Evolutionary conservation across 2,329 filamentous ascomycete genomes (phyloP).

Genomic region (Daldinia sp.): DNA sequence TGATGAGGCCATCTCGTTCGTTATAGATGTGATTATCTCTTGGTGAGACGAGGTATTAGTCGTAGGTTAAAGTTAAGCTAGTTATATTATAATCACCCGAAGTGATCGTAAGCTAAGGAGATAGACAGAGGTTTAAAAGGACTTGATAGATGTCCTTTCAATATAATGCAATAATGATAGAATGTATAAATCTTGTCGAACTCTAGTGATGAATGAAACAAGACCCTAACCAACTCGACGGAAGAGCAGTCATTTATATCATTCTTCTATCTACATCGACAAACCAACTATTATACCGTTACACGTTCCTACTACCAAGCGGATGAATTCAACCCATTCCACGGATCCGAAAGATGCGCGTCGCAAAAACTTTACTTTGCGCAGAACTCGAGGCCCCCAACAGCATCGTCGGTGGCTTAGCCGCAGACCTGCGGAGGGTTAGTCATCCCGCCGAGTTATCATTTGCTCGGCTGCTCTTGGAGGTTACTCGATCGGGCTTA

Average conservation of each 20-base stretch:
- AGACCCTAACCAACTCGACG: neutral
- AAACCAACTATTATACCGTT: neutral
- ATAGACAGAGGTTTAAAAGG: neutral
- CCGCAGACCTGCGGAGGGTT: neutral
- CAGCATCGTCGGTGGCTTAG: conserved; percentile 5
- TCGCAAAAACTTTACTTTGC: neutral
- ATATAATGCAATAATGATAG: neutral
- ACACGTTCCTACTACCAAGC: neutral
- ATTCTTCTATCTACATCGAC: neutral
- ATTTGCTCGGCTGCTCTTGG: neutral
- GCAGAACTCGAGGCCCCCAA: neutral
- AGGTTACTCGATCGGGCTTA: neutral
- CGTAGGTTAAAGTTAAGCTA: neutral
- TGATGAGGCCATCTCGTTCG: conserved; percentile 3
- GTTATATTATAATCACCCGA: neutral
- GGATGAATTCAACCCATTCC: neutral
- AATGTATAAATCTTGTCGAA: neutral
- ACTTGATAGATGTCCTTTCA: neutral
- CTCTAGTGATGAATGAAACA: neutral
- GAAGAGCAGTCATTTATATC: neutral
- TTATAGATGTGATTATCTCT: neutral
- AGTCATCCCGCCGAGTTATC: conserved; percentile 1
- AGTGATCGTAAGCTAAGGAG: neutral
- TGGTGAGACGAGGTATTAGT: neutral
- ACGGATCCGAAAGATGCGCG: neutral